Conservation (phyloP, 805 yeast species). For the Vanderwaltozyma yarrowii region DNA sequence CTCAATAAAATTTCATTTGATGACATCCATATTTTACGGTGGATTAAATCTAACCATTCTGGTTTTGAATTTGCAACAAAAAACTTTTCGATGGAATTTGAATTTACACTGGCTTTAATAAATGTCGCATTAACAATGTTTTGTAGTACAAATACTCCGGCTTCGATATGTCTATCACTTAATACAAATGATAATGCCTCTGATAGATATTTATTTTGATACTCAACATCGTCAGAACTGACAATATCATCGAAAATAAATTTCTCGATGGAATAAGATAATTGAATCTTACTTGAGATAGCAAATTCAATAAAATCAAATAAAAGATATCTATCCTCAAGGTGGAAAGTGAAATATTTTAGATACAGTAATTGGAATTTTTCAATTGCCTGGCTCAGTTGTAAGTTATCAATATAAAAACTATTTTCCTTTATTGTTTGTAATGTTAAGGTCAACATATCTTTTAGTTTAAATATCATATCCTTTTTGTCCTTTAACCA, state of each 20-base stretch:
- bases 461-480: slow-evolving; percentile 19
- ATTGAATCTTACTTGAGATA: slow-evolving; percentile 10
- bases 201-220: slow-evolving; percentile 42
- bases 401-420: slow-evolving; percentile 42
- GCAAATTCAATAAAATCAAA: slow-evolving; percentile 35
- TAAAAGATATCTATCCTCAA: slow-evolving; percentile 28
- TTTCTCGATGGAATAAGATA: slow-evolving; percentile 38
- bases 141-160: slow-evolving; percentile 54
- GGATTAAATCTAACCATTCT: slow-evolving; percentile 57
- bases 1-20: slow-evolving; percentile 37
- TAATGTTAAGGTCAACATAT: slow-evolving; percentile 20
- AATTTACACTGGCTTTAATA: slow-evolving; percentile 45
- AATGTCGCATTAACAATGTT: slow-evolving; percentile 57
- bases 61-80: slow-evolving; percentile 30
- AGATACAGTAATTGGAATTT: slow-evolving; percentile 47
- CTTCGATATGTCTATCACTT: slow-evolving; percentile 36
- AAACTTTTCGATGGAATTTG: slow-evolving; percentile 39
- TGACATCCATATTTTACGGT: slow-evolving; percentile 61
- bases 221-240: slow-evolving; percentile 34
- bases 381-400: slow-evolving; percentile 57
- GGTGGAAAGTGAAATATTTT: slow-evolving; percentile 25
- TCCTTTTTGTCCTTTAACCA: slow-evolving; percentile 49
- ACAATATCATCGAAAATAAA: slow-evolving; percentile 51
- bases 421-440: slow-evolving; percentile 18
- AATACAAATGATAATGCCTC: slow-evolving; percentile 42